Percentiles rank a stretch among this genome's conserved stretches.
Evolutionary conservation across 495 filamentous ascomycete species (phyloP).

Genomic region (Talaromyces stipitatus): DNA sequence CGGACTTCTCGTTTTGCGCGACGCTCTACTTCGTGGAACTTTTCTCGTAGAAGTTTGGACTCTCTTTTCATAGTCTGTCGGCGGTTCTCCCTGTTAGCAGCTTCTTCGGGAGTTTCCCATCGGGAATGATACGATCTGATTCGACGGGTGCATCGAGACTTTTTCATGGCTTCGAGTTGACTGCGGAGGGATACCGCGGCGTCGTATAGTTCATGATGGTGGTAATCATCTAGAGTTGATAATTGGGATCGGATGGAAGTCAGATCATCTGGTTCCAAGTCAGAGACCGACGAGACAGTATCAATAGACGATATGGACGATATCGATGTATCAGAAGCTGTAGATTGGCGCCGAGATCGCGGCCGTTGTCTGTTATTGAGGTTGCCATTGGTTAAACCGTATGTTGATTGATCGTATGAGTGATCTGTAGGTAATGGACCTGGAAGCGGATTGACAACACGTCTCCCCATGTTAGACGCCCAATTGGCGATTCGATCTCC

Average conservation of each 20-base stretch:
- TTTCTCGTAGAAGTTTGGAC: conserved; percentile 28
- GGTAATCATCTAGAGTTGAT: conserved; percentile 27
- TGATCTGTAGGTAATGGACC: neutral
- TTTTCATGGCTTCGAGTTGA: conserved; percentile 27
- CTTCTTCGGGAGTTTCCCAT: conserved; percentile 34
- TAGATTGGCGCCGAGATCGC: conserved; percentile 24
- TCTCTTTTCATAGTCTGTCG: conserved; percentile 31
- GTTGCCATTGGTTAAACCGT: neutral
- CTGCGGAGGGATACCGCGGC: conserved; percentile 32
- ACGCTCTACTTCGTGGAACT: conserved; percentile 31
- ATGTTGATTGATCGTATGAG: neutral
- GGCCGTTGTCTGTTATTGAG: conserved; percentile 6
- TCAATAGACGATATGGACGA: conserved; percentile 36
- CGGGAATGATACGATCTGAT: conserved; percentile 13
- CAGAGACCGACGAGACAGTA: conserved; percentile 33
- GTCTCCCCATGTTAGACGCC: neutral
- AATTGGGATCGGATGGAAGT: conserved; percentile 33
- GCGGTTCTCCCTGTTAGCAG: conserved; percentile 23
- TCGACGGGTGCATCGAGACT: conserved; percentile 30
- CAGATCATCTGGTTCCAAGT: conserved; percentile 33
- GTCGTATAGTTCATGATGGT: conserved; percentile 33
- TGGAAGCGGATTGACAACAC: neutral
- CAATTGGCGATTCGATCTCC: neutral
- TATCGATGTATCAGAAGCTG: conserved; percentile 29
- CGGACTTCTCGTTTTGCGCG: conserved; percentile 34